Base-by-base conservation (phyloP, 176 grass and related monocot genomes). In the Cenchrus fungigraminus region DNA sequence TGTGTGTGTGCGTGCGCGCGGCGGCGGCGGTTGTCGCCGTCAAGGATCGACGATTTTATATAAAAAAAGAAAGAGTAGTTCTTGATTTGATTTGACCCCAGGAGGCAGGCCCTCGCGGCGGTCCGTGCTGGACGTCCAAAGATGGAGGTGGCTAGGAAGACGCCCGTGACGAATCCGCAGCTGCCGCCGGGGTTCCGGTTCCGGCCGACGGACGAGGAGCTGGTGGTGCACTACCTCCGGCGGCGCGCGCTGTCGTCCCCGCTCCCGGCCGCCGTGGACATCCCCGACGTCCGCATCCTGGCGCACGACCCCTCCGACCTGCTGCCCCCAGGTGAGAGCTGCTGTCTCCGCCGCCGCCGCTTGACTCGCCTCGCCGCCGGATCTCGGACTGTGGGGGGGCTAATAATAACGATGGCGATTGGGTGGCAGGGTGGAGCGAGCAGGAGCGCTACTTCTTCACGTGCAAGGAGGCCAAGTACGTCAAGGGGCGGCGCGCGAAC, bases 371-470 rank as follows among this genome's bases (percentile, higher is more conserved):
- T 8, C 51, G 12, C 12, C 2, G 12, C 3, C 51, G 12, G 51
- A 53, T 53, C 13, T 53, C 13, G 0, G 49, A 51, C 3, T 14
- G 37, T 3, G 37, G 37, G 37, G 37, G 4, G 37, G 37, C 37
- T 40, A 40, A 40, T 40, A 40, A 40, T 40, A 40, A 40, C 37
- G 88, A 79, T 77, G 49, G 19, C 6, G 20, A 4, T 12, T 57
- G 10, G 63, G 29, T 19, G 29, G 9, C 71, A 82, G 86, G 90
- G 67, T 86, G 62, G 82, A 34, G 20, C 8, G 93, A 90, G 82
- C 71, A 83, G 69, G 89, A 94, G 79, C 88, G 87, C 61, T 94
- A 94, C 76, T 91, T 91, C 86, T 94, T 94, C 89, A 94, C 90
- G 5, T 87, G 65, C 86, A 88, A 86, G 65, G 92, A 94, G 74